Base-by-base conservation (phyloP, 1,284 basidiomycete species). In the Ustilago sp. region DNA sequence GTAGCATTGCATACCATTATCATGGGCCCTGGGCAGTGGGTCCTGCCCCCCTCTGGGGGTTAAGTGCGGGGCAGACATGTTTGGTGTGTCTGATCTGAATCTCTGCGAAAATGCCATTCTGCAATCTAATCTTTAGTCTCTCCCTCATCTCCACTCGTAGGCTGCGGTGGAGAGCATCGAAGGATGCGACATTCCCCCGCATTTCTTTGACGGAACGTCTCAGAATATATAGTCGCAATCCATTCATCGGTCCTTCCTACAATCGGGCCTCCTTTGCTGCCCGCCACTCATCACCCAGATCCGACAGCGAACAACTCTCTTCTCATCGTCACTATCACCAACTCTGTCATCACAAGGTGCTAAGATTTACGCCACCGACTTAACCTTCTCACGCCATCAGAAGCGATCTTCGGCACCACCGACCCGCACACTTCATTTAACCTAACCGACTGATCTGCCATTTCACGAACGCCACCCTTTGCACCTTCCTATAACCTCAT, bases 181-280 rank as follows among this genome's bases (percentile, higher is more conserved):
- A 28, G 2, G 23, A 28, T 28, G 38, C 38, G 38, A 39, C 38
- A 39, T 39, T 39, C 38, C 38, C 38, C 4, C 23, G 38, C 38
- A 39, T 39, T 39, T 39, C 38, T 17, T 39, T 39, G 38, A 39
- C 38, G 15, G 38, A 39, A 39, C 23, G 7, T 11, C 4, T 13
- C 43, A 45, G 32, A 34, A 32, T 59, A 59, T 48, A 56, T 43
- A 56, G 39, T 17, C 9, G 13, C 17, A 50, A n/a, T 19, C 8
- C 23, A 23, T 7, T 23, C 39, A 15, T 28, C 35, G 2, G 45
- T 13, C 19, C 8, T 8, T 48, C 19, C 19, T n/a, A 48, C 13
- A n/a, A 48, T 48, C 17, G 7, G 23, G 7, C 45, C 23, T 7
- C 19, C 23, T 48, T 48, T 48, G 45, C 45, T 13, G 45, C 23